A percentile compares a stretch with the other conserved stretches of the same genome.
phyloP scores from a whole-genome alignment of 768 basidiomycete genomes.

The Paxillus involutus region DNA sequence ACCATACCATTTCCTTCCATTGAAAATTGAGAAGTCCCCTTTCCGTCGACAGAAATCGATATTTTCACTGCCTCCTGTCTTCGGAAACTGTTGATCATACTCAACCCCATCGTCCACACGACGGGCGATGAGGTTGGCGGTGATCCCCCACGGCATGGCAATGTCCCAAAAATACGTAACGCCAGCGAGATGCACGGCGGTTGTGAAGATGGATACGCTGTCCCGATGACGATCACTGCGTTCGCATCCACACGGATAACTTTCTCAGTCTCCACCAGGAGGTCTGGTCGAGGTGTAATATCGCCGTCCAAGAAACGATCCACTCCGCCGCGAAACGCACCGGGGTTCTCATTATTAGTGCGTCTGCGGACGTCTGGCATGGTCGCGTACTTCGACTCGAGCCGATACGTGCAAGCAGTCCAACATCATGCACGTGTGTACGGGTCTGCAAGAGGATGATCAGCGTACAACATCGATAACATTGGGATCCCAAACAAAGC shows the following conservation, averaged over 20 bases:
- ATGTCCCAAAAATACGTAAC: conserved; percentile 66
- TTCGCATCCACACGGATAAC: conserved; percentile 44
- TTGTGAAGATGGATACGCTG: conserved; percentile 45
- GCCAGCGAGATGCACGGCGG: conserved; percentile 55
- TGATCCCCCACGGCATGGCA: conserved; percentile 63
- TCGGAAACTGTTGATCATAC: conserved; percentile 51
- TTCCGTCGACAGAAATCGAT: conserved; percentile 58
- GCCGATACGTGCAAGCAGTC: conserved; percentile 22
- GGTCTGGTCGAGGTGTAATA: conserved; percentile 39
- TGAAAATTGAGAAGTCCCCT: conserved; percentile 36
- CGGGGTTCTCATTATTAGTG: conserved; percentile 44
- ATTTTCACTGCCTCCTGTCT: conserved; percentile 65
- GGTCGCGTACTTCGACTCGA: conserved; percentile 39
- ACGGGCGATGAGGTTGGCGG: conserved; percentile 55
- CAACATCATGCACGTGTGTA: too few relatives aligned
- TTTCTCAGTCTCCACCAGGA: conserved; percentile 48
- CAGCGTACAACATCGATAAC: conserved; percentile 28
- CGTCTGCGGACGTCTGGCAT: conserved; percentile 56
- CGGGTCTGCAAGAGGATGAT: background rate
- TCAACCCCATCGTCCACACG: conserved; percentile 44
- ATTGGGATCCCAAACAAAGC: conserved; percentile 27
- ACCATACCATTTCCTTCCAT: conserved; percentile 44
- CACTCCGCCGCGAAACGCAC: conserved; percentile 59
- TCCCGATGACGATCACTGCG: conserved; percentile 58
- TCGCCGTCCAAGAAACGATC: conserved; percentile 63